phyloP scores from a whole-genome alignment of 192 early-diverging fungal genomes.

The Geosiphon pyriformis region DNA sequence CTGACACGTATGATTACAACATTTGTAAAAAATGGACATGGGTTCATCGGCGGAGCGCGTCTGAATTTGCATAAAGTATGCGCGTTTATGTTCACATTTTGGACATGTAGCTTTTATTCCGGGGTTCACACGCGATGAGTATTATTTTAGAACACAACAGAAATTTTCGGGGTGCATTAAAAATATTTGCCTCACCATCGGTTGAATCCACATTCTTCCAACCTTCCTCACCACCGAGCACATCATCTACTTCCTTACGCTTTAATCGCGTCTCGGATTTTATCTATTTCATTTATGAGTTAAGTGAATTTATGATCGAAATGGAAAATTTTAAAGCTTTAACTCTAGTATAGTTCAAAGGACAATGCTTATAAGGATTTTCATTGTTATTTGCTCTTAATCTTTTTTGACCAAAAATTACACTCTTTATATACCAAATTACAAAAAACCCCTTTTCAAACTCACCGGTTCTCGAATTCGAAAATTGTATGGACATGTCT shows the following conservation, averaged over 20 bases:
- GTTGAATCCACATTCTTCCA: constrained; percentile 81
- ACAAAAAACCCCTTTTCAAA: not conserved
- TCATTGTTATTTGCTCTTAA: not conserved
- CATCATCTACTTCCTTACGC: constrained; percentile 87
- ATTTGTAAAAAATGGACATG: constrained; percentile 87
- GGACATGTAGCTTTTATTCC: constrained; percentile 51
- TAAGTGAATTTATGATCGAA: not conserved
- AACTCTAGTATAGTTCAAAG: not conserved
- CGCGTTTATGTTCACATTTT: constrained; percentile 62
- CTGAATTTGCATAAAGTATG: constrained; percentile 87
- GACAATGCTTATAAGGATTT: too few species aligned
- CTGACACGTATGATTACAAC: constrained; percentile 61
- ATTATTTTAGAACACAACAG: not conserved
- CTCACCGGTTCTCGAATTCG: constrained; percentile 55
- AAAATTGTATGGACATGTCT: constrained; percentile 84
- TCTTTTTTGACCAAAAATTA: not conserved
- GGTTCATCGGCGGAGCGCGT: constrained; percentile 95
- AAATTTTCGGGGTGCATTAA: not conserved
- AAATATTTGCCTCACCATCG: constrained; percentile 38
- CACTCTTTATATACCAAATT: not conserved
- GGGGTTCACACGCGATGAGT: not conserved
- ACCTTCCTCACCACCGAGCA: constrained; percentile 83
- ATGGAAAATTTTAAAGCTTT: not conserved
- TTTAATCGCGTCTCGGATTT: constrained; percentile 51
- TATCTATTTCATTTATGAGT: not conserved